Evolutionary conservation across 257 asterid species (phyloP).

Genomic region (Solanum pennellii): DNA sequence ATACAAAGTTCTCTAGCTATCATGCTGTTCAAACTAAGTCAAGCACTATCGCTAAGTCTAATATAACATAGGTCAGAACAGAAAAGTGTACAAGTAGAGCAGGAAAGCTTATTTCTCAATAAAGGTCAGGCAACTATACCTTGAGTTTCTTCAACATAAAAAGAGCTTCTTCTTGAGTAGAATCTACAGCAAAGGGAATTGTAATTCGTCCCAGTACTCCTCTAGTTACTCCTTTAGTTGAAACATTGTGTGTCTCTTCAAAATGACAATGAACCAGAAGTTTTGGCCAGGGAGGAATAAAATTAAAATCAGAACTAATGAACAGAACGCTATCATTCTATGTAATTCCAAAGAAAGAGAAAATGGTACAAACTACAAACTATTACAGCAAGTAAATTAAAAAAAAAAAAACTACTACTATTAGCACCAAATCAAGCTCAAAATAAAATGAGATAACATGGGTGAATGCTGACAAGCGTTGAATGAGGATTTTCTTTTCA

Average conservation of each 20-base stretch:
- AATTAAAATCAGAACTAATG: neutral
- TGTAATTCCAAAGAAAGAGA: neutral
- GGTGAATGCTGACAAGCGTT: neutral
- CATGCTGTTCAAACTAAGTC: neutral
- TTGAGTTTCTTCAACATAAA: constrained; percentile 58
- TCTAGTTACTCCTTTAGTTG: constrained; percentile 18
- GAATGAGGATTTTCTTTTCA: neutral
- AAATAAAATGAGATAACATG: neutral
- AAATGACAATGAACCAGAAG: neutral
- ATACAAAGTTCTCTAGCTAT: neutral
- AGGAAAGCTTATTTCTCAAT: neutral
- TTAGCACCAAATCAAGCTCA: neutral
- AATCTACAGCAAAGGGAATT: constrained; percentile 59
- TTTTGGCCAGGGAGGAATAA: neutral
- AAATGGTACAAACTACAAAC: neutral
- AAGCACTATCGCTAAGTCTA: neutral
- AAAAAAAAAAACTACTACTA: neutral
- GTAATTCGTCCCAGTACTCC: constrained; percentile 34
- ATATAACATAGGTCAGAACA: neutral
- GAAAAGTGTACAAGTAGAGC: neutral
- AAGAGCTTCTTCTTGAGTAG: constrained; percentile 77
- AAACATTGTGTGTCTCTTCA: constrained; percentile 15
- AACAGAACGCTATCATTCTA: neutral
- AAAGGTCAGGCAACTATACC: constrained; percentile 29
- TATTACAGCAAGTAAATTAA: neutral